Percentiles rank a stretch among this genome's conserved stretches.
These are phyloP conservation scores for Lachnellula arida DNA, from an alignment of 2,329 filamentous ascomycete genomes.

Conservation along the genomic window DNA sequence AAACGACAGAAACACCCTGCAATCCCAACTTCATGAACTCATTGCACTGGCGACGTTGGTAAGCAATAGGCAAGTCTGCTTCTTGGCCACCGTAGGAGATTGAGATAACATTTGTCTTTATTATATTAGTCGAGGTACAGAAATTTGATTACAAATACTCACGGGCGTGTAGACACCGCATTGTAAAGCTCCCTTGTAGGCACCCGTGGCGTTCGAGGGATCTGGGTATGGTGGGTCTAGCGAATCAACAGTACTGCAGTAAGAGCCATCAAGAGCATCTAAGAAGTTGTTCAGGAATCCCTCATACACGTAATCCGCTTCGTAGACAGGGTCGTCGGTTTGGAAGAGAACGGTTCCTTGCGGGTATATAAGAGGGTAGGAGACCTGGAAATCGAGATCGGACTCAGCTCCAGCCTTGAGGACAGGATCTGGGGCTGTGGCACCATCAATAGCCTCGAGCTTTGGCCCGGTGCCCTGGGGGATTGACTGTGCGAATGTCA, in stretches of 20 bases:
- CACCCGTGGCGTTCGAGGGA: conserved; percentile 1
- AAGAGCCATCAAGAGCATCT: conserved; percentile 44
- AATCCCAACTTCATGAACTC: conserved; percentile 60
- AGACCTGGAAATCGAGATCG: conserved; percentile 41
- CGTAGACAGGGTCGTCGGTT: conserved; percentile 38
- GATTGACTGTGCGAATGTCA: conserved; percentile 31
- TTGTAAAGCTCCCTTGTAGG: conserved; percentile 18
- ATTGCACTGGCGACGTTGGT: conserved; percentile 57
- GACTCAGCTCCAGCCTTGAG: conserved; percentile 33
- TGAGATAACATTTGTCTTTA: conserved; percentile 47
- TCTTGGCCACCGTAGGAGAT: conserved; percentile 61
- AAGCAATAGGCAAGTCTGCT: conserved; percentile 55
- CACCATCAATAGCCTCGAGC: conserved; percentile 38
- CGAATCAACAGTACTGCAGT: conserved; percentile 33
- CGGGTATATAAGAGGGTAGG: conserved; percentile 43
- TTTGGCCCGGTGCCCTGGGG: conserved; percentile 37
- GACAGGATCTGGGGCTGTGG: conserved; percentile 30
- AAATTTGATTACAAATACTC: not conserved
- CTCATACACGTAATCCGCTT: conserved; percentile 34
- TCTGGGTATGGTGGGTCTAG: conserved; percentile 12
- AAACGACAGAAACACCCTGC: conserved; percentile 58
- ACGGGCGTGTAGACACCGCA: conserved; percentile 34
- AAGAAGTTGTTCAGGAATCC: conserved; percentile 45
- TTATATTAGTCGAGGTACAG: not conserved
- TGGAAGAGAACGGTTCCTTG: conserved; percentile 42